Percentiles rank a stretch among this genome's conserved stretches.
Evolutionary conservation across 225 moss, liverwort and hornwort species (phyloP).

Genomic region (Asterella californica): DNA sequence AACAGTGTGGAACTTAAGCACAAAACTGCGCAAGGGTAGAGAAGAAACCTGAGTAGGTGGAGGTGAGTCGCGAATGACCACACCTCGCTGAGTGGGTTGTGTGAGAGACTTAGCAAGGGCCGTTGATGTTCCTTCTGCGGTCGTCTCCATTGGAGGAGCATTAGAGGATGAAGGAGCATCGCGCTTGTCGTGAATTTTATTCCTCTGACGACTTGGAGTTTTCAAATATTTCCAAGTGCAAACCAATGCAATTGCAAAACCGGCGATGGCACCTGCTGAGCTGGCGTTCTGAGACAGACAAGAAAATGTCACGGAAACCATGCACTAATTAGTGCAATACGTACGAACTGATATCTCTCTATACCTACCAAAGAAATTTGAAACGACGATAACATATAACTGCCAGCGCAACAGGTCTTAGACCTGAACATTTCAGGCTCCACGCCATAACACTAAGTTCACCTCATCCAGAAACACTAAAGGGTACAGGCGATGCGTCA

Average conservation of each 20-base stretch:
- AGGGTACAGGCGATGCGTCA: neutral
- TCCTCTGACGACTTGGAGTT: constrained; percentile 48
- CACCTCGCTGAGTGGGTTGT: constrained; percentile 62
- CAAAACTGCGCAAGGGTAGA: neutral
- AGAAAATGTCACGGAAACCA: constrained; percentile 7
- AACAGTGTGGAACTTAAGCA: neutral
- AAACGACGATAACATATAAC: neutral
- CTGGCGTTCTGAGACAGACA: constrained; percentile 66
- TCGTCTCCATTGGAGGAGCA: constrained; percentile 38
- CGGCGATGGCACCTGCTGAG: constrained; percentile 77
- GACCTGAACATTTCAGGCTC: neutral
- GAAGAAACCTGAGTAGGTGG: constrained; percentile 34
- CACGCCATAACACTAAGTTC: neutral
- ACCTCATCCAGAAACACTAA: neutral
- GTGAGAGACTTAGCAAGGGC: constrained; percentile 71
- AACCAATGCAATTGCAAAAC: constrained; percentile 75
- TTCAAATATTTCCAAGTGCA: constrained; percentile 82
- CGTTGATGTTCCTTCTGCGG: constrained; percentile 55
- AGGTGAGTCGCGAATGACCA: constrained; percentile 43
- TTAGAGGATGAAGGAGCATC: constrained; percentile 59
- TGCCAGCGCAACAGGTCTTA: neutral
- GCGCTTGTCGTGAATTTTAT: constrained; percentile 56
- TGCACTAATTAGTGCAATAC: neutral
- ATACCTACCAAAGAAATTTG: neutral
- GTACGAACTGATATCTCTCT: neutral